Base-by-base conservation (phyloP, 176 grass and related monocot species). In the Hyparrhenia diplandra region DNA sequence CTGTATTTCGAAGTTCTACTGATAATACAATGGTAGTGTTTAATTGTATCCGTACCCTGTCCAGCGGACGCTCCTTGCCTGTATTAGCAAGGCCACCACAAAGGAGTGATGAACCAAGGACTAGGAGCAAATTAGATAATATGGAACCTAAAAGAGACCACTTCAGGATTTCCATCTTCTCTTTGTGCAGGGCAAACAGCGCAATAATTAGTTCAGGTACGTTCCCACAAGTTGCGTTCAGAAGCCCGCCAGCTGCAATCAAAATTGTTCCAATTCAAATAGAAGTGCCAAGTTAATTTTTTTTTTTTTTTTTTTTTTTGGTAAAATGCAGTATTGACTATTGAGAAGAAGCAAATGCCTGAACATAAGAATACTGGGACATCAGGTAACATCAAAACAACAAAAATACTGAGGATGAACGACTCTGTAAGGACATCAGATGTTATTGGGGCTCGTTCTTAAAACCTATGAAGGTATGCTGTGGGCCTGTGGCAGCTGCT, bases 211-310 rank as follows among this genome's bases (percentile, higher is more conserved):
- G 37, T 75, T 94, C 92, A 36, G 89, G 81, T 32, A 52, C 82
- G 82, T 94, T 95, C 20, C 92, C 89, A 27, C 87, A 95, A 8
- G 92, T 95, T 28, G 92, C 92, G 77, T 92, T 95, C 51, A 95
- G 45, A 46, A 95, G 77, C 42, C 89, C 92, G 42, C 92, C 92
- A 74, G 84, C 89, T 95, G 78, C 52, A 84, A 71, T 36, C 6
- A 58, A 63, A 73, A 51, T 43, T 21, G 17, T 67, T 80, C 67
- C n/a, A 71, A 65, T 32, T 35, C 39, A 73, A n/a, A 27, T 5
- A 55, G 13, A 34, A 71, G 18, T 28, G 37, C 12, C 17, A 76
- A 59, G 47, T 68, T 21, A 40, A n/a, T n/a, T n/a, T n/a, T n/a
- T n/a, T n/a, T n/a, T n/a, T n/a, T n/a, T n/a, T n/a, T n/a, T n/a